Base-by-base conservation (phyloP, 2,329 filamentous ascomycete species). In the Gliomastix tumulicola region DNA sequence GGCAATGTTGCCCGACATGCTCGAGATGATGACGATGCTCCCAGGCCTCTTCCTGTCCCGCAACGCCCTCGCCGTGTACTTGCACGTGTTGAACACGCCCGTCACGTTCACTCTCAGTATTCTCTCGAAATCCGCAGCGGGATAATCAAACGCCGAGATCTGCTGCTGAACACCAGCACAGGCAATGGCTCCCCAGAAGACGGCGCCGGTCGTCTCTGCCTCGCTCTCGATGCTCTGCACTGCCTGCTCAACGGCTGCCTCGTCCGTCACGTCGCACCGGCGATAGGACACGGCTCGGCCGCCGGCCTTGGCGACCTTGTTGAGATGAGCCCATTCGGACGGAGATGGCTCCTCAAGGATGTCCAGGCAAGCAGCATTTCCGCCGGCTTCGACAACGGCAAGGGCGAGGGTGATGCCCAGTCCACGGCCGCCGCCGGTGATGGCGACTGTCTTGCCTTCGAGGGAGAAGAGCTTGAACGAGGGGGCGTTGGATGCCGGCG, bases 41-140 rank as follows among this genome's bases (percentile, higher is more conserved):
- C 68, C 69, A 2, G 57, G 53, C 1, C 48, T 54, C 7, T 61
- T 56, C 32, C 56, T 58, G 33, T 60, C 55, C n/a, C 61, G 55
- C 46, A 74, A 52, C 25, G 80, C 72, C 41, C 74, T 68, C 35
- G 81, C 82, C 19, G 81, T 75, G 39, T 80, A 79, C 61, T 84
- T 81, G 41, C 81, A 81, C 49, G 80, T 84, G 55, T 81, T 68
- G 58, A 79, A 81, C 19, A 73, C 76, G n/a, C 82, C 83, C 34
- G 71, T 82, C 46, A 86, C 62, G 55, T 87, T 84, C 45, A 82
- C 79, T 50, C 79, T 67, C 51, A 86, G 65, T 48, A 86, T 79
- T 56, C 82, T 74, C 49, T 79, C 69, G 68, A 81, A 85, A 53
- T 76, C 75, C 54, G 79, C 53, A 19, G 60, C 51, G 4, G 63